Evolutionary conservation across 148 eudicot genomes (phyloP), one percentile per base, ranked within the genome.

Genomic region (Talinum fruticosum): DNA sequence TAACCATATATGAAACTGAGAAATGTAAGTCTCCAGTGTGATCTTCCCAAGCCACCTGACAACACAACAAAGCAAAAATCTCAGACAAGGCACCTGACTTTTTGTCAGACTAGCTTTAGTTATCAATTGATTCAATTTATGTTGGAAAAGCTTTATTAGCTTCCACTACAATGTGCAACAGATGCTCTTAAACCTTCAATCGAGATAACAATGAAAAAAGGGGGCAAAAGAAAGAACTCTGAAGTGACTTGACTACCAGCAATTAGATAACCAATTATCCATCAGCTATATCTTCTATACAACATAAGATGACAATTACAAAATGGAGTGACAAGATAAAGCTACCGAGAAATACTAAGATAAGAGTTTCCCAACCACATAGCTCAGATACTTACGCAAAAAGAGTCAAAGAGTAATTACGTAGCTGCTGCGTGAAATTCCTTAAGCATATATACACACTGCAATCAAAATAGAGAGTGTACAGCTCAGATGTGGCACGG

Each of bases 1-100:
- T 85, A 96, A 84, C 99, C 97, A 93, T 79, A 96, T 96, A 79
- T 96, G 99, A 77, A 96, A 96, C 85, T 96, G 99, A 70, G 97
- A 93, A 78, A 96, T 96, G 80, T 96, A 96, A 6, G 99, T 96
- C 88, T 96, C 99, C 89, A 96, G 80, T 51, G 99, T 96, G 76
- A 93, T 79, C 87, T 96, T 93, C 45, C 99, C 99, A 15, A 96
- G 97, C 99, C 99, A 96, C 84, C 99, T 95, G 84, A 75, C 82
- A 76, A 74, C 71, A 77, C 24, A 82, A 77, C 24, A 82, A 49
- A 76, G 70, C 32, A 82, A 49, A 74, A 21, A 49, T 47, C 28
- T 67, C 64, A 82, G 10, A 73, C 67, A 75, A 13, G 15, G 57
- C 35, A 65, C 57, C 62, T 49, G 38, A 75, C 24, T 14, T n/a